Percentiles rank a stretch among this genome's conserved stretches.
Evolutionary conservation across 2,329 filamentous ascomycete genomes (phyloP).

Genomic region (Aspergillus ustus): DNA sequence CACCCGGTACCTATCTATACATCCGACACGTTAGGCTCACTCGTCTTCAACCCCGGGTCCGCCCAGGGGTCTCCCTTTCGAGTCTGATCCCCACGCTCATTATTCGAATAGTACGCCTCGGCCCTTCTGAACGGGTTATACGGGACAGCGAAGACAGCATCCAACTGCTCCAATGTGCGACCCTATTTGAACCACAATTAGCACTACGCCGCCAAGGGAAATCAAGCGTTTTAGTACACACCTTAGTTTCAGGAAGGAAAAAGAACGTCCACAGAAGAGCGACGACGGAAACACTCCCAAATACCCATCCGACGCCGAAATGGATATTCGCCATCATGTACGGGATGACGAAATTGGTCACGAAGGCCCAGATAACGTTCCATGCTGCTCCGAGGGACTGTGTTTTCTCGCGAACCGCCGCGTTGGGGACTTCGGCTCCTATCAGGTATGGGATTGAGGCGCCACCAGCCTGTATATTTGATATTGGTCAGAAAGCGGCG

Average conservation of each 20-base stretch:
- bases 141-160: background rate
- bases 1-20: background rate
- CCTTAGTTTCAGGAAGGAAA: slow-evolving; percentile 4
- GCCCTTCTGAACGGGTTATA: slow-evolving; percentile 1
- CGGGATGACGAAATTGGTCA: slow-evolving; percentile 1
- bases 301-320: slow-evolving; percentile 1
- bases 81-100: background rate
- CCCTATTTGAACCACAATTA: background rate
- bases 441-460: slow-evolving; percentile 6
- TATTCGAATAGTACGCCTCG: background rate
- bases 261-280: background rate
- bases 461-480: background rate
- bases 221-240: background rate
- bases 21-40: background rate
- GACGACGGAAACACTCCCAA: background rate
- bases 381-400: background rate
- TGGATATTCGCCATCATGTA: slow-evolving; percentile 3
- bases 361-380: slow-evolving; percentile 4
- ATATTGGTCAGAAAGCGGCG: background rate
- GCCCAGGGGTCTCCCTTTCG: background rate
- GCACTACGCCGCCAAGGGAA: background rate
- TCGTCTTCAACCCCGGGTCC: background rate
- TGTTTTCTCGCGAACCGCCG: background rate
- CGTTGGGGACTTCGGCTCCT: background rate
- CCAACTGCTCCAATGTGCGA: background rate